Evolutionary conservation across 1,139 yeast species (phyloP).

Genomic region (Magnusiomyces fungicola): DNA sequence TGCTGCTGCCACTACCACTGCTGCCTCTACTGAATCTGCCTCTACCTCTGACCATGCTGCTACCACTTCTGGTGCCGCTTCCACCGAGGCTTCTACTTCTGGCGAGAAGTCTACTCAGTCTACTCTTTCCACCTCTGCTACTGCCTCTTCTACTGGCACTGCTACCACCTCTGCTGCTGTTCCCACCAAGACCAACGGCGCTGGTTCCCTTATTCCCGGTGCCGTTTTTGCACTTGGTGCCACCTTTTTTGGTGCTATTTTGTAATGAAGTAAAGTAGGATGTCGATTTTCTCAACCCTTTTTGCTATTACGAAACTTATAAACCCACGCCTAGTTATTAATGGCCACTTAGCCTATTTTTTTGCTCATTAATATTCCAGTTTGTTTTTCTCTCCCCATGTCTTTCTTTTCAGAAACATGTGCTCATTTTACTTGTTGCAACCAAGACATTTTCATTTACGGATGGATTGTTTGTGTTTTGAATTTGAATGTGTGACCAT

Average conservation of each 20-base stretch:
- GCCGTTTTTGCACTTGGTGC: constrained; percentile 3
- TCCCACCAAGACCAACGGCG: constrained; percentile 14
- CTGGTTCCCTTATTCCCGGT: constrained; percentile 16
- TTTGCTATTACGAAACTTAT: no score
- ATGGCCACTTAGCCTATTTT: no score
- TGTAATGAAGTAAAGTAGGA: no score
- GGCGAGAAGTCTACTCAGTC: constrained; percentile 11
- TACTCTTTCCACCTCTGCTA: not conserved
- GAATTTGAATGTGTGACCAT: no score
- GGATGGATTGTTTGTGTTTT: no score
- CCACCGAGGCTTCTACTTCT: constrained; percentile 2
- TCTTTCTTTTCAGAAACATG: no score
- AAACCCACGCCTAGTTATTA: no score
- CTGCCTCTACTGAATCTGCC: constrained; percentile 21
- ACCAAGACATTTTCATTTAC: no score
- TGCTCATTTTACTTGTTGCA: no score
- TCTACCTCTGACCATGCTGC: constrained; percentile 14
- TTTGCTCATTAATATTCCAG: no score
- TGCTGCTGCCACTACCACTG: constrained; percentile 4
- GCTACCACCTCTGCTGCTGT: constrained; percentile 1
- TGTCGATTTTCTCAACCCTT: no score
- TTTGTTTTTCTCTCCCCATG: no score
- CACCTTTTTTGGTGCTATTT: constrained; percentile 17
- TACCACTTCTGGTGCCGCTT: constrained; percentile 15
- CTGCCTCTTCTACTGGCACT: constrained; percentile 6